Percentiles rank a stretch among this genome's conserved stretches.
Conservation (phyloP, 345 rosid genomes). For the Euphorbia peplus region DNA sequence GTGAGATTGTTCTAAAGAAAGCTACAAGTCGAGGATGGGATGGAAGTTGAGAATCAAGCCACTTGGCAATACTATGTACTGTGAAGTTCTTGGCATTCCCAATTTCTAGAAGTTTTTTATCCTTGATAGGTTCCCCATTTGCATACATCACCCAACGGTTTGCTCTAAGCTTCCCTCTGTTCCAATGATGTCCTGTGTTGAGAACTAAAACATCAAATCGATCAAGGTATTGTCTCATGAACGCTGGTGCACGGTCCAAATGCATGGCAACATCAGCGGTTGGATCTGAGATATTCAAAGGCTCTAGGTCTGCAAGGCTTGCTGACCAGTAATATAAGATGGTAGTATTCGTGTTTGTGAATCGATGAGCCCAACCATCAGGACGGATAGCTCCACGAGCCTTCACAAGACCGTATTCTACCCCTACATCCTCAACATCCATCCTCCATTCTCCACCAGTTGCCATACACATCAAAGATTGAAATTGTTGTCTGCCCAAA, state of each 20-base stretch:
- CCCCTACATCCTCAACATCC: constrained; percentile 48
- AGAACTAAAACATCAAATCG: constrained; percentile 43
- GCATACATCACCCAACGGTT: constrained; percentile 52
- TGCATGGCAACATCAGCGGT: constrained; percentile 47
- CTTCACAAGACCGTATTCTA: constrained; percentile 42
- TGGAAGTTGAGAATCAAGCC: constrained; percentile 47
- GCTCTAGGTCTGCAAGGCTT: constrained; percentile 45
- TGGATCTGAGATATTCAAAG: constrained; percentile 31
- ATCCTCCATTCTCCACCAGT: constrained; percentile 41
- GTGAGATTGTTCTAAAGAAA: constrained; percentile 45
- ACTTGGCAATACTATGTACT: constrained; percentile 39
- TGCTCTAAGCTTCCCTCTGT: constrained; percentile 37
- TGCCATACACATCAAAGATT: constrained; percentile 61
- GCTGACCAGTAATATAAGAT: constrained; percentile 56
- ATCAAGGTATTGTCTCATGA: constrained; percentile 33
- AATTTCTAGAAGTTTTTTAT: constrained; percentile 29
- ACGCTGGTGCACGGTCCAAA: constrained; percentile 52
- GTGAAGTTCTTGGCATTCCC: constrained; percentile 45
- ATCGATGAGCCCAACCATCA: constrained; percentile 56
- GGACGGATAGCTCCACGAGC: constrained; percentile 38
- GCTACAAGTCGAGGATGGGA: constrained; percentile 34
- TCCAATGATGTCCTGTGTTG: constrained; percentile 63
- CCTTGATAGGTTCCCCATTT: constrained; percentile 35
- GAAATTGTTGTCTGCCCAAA: constrained; percentile 56
- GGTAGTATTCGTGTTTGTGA: constrained; percentile 50